Base-by-base conservation (phyloP, 2,329 filamentous ascomycete species). In the Blastomyces parvus region DNA sequence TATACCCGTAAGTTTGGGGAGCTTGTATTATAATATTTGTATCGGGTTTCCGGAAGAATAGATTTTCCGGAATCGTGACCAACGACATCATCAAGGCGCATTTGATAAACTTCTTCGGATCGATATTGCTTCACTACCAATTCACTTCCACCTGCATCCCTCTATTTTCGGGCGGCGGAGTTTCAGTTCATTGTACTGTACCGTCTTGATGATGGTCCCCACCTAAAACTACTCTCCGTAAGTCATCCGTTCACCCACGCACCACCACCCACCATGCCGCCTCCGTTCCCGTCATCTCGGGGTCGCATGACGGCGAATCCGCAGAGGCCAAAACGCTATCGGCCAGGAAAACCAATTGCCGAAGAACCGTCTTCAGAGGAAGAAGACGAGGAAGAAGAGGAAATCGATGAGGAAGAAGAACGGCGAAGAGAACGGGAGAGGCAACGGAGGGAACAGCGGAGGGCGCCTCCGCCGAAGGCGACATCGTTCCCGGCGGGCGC, bases 221-320 rank as follows among this genome's bases (percentile, higher is more conserved):
- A 40, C 30, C 53, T 57, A 57, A 22, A 5, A 6, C 13, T 57
- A 36, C n/a, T 22, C 9, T 57, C 17, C 33, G 13, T 36, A 57
- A 57, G 11, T 14, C 53, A 36, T 14, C 19, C 57, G 9, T 25
- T 19, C 22, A 13, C 33, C 2, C 22, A 14, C 7, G n/a, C n/a
- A n/a, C n/a, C n/a, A n/a, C n/a, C 13, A 11, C 44, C 40, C 4
- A 68, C 55, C 50, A 79, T 79, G 77, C 77, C 78, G 42, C 78
- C 77, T 40, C 76, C 77, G 7, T 73, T 79, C 60, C 76, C 76
- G 22, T 76, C 75, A 53, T 69, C 70, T 25, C 74, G 76, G 64
- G 74, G 77, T 65, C 89, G 90, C 71, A 96, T 97, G 90, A 97
- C 93, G 66, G 91, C 92, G 66, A 96, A 97, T 72, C 91, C 90